Evolutionary conservation across 305 asterid genomes (phyloP).

Genomic region (Petunia hybrid): DNA sequence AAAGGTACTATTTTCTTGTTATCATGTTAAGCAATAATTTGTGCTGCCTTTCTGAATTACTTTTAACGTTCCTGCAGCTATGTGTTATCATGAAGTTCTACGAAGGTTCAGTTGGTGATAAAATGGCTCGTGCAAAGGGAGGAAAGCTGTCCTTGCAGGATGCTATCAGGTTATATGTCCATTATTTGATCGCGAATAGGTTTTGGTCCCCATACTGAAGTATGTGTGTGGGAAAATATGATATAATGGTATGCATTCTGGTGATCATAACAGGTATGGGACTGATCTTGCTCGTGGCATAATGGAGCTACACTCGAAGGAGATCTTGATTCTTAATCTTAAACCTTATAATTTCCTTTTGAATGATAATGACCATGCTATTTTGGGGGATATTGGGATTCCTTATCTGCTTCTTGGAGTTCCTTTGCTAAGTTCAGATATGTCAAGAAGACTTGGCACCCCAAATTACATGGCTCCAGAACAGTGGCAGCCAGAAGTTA

Average conservation of each 20-base stretch:
- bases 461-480: conserved; percentile 98
- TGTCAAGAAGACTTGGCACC: conserved; percentile 77
- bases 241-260: background rate
- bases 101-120: conserved; percentile 87
- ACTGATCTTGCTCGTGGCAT: conserved; percentile 87
- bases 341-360: conserved; percentile 86
- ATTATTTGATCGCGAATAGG: conserved; percentile 11
- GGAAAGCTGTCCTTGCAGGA: conserved; percentile 75
- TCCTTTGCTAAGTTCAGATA: conserved; percentile 63
- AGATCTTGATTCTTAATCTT: conserved; percentile 76
- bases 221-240: background rate
- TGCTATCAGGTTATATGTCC: conserved; percentile 72
- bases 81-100: conserved; percentile 88
- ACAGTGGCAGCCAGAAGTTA: conserved; percentile 92
- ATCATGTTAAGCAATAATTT: background rate
- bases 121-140: conserved; percentile 67
- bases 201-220: background rate
- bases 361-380: conserved; percentile 63
- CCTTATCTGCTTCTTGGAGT: conserved; percentile 70
- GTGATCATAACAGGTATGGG: conserved; percentile 66
- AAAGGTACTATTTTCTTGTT: conserved; percentile 56
- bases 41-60: conserved; percentile 31
- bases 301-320: conserved; percentile 83
- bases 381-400: conserved; percentile 79
- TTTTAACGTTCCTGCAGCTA: conserved; percentile 56